Evolutionary conservation across 768 basidiomycete species (phyloP), one percentile per base, ranked within the genome.

Genomic region (Gautieria morchelliformis): DNA sequence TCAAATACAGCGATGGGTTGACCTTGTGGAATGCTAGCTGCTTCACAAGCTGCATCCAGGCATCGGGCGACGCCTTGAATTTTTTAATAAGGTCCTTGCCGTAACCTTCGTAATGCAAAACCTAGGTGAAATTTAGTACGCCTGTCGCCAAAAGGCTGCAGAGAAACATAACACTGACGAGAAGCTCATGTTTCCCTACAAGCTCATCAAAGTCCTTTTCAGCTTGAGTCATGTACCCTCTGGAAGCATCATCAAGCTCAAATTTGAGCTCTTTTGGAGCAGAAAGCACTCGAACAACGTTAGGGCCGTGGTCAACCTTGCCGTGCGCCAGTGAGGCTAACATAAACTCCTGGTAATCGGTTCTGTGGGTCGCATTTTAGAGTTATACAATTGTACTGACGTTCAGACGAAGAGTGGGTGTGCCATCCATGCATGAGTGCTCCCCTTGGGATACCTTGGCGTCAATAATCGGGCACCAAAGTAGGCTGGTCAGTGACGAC

Each of bases 21-120:
- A 93, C 81, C 73, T 94, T 93, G 69, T 87, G 83, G 75, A 90
- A 97, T 20, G 94, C 95, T 48, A 97, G 84, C 71, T 97, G 95
- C 74, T 94, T 97, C 63, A 94, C 84, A 54, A 98, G 78, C 72
- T 99, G 96, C 17, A 79, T 89, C 84, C 93, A 93, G 27, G 94
- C 93, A 65, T 99, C 96, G 0, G 95, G 96, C 1, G 89, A 93
- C 48, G 81, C 75, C 65, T 85, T 85, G 78, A 79, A 81, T 57
- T 75, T 77, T 75, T 96, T 97, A 74, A 93, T 89, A 63, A 79
- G 70, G 63, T 80, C 75, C 72, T 95, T 95, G 59, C 96, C 96
- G 68, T 93, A 96, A 5, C 83, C 87, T 64, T 86, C 82, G 63
- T 91, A 93, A 66, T 93, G 85, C 46, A 91, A 74, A 24, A 90